Evolutionary conservation across 352 stramenopile genomes (phyloP).

Genomic region (Elongisporangium anandrum): DNA sequence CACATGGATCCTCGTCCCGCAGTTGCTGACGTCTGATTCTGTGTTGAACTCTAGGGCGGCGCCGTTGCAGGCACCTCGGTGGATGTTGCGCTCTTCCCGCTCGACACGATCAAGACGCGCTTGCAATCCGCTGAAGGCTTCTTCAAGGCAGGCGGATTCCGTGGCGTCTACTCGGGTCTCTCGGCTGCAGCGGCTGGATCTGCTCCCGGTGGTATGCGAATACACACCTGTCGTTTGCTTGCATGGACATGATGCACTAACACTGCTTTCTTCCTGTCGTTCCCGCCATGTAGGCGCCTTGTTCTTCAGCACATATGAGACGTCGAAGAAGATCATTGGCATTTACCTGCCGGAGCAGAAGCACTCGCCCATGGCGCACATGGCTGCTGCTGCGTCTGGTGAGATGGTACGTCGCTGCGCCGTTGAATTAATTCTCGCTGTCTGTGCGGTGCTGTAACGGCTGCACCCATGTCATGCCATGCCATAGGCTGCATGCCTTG

Average conservation of each 20-base stretch:
- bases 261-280: not conserved
- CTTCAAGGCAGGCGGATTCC: slow-evolving; percentile 95
- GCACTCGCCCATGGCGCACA: slow-evolving; percentile 91
- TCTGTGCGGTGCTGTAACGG: not conserved
- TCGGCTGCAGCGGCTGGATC: slow-evolving; percentile 89
- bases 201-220: slow-evolving; percentile 76
- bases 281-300: slow-evolving; percentile 49
- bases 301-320: slow-evolving; percentile 91
- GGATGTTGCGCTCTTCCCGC: slow-evolving; percentile 97
- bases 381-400: slow-evolving; percentile 92
- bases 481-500: slow-evolving; percentile 90
- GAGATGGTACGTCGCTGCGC: slow-evolving; percentile 77
- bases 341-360: slow-evolving; percentile 52
- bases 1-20: not conserved
- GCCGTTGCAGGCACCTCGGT: slow-evolving; percentile 96
- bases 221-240: not conserved
- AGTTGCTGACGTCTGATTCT: slow-evolving; percentile 1
- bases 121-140: slow-evolving; percentile 97
- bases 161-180: slow-evolving; percentile 89
- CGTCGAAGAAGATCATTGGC: slow-evolving; percentile 76
- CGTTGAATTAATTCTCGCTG: not conserved
- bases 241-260: not conserved
- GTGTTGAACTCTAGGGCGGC: slow-evolving; percentile 53
- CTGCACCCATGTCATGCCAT: not conserved
- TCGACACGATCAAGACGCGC: slow-evolving; percentile 99